These are phyloP conservation scores for Mimosa pudica DNA, from an alignment of 306 rosid genomes.

Conservation along the genomic window DNA sequence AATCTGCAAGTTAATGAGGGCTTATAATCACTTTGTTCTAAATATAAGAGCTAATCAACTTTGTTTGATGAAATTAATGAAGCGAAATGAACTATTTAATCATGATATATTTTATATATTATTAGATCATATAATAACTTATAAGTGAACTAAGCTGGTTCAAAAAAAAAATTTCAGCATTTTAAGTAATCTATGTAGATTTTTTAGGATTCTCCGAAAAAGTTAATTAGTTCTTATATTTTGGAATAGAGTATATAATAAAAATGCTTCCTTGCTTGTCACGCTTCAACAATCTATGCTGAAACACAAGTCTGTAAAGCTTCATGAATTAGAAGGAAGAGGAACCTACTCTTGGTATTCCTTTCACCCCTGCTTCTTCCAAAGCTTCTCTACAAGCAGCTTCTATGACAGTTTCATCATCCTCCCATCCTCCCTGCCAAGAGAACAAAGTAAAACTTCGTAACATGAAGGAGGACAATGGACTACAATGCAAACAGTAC, in stretches of 20 bases:
- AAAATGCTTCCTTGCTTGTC: slow-evolving; percentile 13
- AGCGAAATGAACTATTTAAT: no score
- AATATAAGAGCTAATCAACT: no score
- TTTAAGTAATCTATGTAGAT: no score
- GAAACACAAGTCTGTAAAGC: background rate
- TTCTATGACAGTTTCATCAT: slow-evolving; percentile 75
- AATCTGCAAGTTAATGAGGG: background rate
- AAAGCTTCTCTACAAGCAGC: slow-evolving; percentile 90
- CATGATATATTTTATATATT: no score
- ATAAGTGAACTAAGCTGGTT: no score
- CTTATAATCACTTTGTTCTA: background rate
- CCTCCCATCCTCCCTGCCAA: slow-evolving; percentile 93
- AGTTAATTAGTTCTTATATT: no score
- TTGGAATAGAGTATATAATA: background rate
- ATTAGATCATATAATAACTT: no score
- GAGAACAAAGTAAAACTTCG: slow-evolving; percentile 24
- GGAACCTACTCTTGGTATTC: slow-evolving; percentile 67
- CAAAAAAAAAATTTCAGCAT: no score
- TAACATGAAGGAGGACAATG: slow-evolving; percentile 6
- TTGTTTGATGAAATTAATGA: no score
- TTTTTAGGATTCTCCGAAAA: no score
- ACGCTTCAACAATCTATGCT: slow-evolving; percentile 8
- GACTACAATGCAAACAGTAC: background rate
- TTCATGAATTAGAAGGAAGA: slow-evolving; percentile 26
- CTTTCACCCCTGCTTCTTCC: slow-evolving; percentile 93